Conservation (phyloP, 257 asterid genomes). For the Solanum corneliomulleri region DNA sequence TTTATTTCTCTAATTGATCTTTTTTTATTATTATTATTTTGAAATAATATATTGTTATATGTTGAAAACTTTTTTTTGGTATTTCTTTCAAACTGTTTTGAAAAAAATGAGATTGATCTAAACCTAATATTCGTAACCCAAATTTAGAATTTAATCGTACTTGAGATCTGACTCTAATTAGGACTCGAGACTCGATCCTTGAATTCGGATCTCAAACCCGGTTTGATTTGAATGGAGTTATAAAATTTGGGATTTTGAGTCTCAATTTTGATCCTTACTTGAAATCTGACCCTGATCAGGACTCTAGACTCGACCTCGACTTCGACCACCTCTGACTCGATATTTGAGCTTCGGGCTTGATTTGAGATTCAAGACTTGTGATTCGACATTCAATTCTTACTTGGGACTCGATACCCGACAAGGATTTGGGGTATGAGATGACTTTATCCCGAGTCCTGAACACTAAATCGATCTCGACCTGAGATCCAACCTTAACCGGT, state of each 20-base stretch:
- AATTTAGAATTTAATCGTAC: not conserved
- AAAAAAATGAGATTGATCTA: not conserved
- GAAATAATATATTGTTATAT: not conserved
- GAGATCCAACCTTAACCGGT: not conserved
- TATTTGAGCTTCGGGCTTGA: not conserved
- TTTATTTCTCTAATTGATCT: not conserved
- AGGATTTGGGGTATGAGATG: not conserved
- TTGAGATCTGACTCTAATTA: not conserved
- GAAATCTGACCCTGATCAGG: not conserved
- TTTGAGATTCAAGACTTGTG: rapidly evolving
- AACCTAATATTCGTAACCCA: rapidly evolving
- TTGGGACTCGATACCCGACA: not conserved
- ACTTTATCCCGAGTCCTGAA: not conserved
- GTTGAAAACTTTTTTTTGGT: not conserved
- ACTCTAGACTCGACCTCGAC: not conserved
- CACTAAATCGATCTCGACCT: not conserved
- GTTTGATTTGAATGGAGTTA: not conserved
- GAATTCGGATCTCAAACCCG: not conserved
- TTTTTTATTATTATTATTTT: not conserved
- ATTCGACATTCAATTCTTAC: not conserved
- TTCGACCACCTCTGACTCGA: rapidly evolving
- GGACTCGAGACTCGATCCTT: not conserved
- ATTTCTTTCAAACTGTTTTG: not conserved
- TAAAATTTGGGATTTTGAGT: not conserved
- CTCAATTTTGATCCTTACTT: not conserved